phyloP scores from a whole-genome alignment of 1,139 yeast species.

The Geotrichum europaeum region DNA sequence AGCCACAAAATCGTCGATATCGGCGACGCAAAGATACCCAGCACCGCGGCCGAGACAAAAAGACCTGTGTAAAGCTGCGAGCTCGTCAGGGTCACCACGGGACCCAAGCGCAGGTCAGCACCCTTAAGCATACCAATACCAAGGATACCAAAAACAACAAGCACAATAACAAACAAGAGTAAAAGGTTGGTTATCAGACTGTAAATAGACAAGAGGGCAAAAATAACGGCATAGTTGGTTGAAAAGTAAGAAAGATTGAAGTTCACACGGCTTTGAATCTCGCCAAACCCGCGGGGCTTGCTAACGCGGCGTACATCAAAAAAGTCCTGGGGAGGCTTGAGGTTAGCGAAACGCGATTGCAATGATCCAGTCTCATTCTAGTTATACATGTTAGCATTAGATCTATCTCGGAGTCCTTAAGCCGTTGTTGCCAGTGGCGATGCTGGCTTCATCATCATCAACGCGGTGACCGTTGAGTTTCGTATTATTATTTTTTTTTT shows the following conservation, averaged over 20 bases:
- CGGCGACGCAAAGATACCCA: constrained; percentile 91
- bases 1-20: constrained; percentile 93
- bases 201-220: constrained; percentile 62
- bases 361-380: constrained; percentile 40
- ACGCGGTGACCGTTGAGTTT: not conserved
- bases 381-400: not conserved
- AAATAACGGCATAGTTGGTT: constrained; percentile 75
- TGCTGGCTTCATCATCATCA: not conserved
- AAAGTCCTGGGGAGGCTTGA: constrained; percentile 88
- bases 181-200: constrained; percentile 77
- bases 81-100: constrained; percentile 43
- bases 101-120: constrained; percentile 60
- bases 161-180: constrained; percentile 67
- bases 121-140: constrained; percentile 79
- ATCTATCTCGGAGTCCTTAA: not conserved
- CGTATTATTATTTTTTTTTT: not conserved
- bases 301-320: constrained; percentile 85
- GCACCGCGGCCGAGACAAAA: constrained; percentile 61
- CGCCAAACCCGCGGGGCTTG: constrained; percentile 85
- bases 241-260: constrained; percentile 84
- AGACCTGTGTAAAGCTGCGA: constrained; percentile 87
- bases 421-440: not conserved
- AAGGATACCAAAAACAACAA: constrained; percentile 56
- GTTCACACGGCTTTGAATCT: constrained; percentile 78
- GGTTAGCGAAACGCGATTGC: constrained; percentile 60